Evolutionary conservation across 1,139 yeast genomes (phyloP).

Genomic region (Hemisphaericaspora xylofermentans): DNA sequence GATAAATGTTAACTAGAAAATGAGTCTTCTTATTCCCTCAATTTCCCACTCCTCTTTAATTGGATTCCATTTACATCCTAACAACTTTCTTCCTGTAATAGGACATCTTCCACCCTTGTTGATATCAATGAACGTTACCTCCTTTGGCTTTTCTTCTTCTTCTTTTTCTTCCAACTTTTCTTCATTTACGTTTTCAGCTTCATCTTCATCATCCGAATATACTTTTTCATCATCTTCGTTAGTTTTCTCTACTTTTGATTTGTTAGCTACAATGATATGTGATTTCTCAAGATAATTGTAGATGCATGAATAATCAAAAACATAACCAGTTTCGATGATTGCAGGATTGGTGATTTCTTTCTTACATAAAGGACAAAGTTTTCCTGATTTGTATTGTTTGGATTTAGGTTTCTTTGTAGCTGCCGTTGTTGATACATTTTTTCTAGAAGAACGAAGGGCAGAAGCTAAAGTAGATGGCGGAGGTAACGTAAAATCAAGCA

Average conservation of each 20-base stretch:
- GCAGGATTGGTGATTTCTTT: constrained; percentile 73
- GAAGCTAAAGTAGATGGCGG: constrained; percentile 42
- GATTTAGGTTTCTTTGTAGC: constrained; percentile 6
- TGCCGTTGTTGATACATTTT: no score
- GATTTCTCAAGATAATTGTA: constrained; percentile 58
- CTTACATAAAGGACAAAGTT: constrained; percentile 71
- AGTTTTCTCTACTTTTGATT: constrained; percentile 11
- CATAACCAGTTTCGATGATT: constrained; percentile 86
- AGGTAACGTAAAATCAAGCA: constrained; percentile 53
- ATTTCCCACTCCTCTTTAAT: constrained; percentile 66
- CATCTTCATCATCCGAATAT: constrained; percentile 21
- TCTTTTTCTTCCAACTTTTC: constrained; percentile 11
- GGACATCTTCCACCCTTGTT: constrained; percentile 80
- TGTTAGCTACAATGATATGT: constrained; percentile 34
- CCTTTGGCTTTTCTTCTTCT: constrained; percentile 22
- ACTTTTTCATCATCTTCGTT: constrained; percentile 19
- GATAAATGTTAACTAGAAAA: constrained; percentile 35
- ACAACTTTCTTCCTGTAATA: constrained; percentile 66
- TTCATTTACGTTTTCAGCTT: constrained; percentile 15
- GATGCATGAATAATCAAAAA: constrained; percentile 87
- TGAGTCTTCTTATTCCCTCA: constrained; percentile 70
- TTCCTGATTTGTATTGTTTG: constrained; percentile 30
- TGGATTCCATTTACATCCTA: constrained; percentile 70
- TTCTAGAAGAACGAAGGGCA: constrained; percentile 14
- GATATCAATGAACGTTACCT: constrained; percentile 19